Evolutionary conservation across 2,329 filamentous ascomycete genomes (phyloP).

Genomic region (Fusarium mundagurra): DNA sequence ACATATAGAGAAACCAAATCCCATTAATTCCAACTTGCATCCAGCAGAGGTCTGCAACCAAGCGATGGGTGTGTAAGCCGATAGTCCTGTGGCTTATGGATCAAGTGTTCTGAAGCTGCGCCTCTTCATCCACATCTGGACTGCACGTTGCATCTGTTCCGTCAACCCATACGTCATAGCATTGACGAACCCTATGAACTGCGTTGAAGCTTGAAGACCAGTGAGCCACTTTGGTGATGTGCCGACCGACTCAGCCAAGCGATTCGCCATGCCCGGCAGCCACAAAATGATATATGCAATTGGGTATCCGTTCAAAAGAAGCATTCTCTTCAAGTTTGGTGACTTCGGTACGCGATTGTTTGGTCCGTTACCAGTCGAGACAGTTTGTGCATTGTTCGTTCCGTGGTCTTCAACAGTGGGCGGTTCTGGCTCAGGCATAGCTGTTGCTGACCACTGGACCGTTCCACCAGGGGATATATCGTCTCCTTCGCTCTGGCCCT

Average conservation of each 20-base stretch:
- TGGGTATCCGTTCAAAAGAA: background rate
- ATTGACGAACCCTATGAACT: background rate
- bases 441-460: background rate
- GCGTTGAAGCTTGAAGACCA: background rate
- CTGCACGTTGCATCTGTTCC: background rate
- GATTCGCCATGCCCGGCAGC: background rate
- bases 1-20: rapidly evolving
- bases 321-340: background rate
- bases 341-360: background rate
- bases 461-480: background rate
- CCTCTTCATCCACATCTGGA: background rate
- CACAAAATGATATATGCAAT: background rate
- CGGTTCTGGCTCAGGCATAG: background rate
- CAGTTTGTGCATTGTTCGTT: background rate
- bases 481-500: background rate
- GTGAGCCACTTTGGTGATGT: background rate
- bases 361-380: background rate
- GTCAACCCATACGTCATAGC: background rate
- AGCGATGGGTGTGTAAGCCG: rapidly evolving
- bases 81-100: background rate
- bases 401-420: background rate
- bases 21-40: no score
- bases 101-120: background rate
- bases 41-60: no score
- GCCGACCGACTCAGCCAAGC: background rate